Evolutionary conservation across 1,139 yeast species (phyloP).

Genomic region (Protomyces inundatus): DNA sequence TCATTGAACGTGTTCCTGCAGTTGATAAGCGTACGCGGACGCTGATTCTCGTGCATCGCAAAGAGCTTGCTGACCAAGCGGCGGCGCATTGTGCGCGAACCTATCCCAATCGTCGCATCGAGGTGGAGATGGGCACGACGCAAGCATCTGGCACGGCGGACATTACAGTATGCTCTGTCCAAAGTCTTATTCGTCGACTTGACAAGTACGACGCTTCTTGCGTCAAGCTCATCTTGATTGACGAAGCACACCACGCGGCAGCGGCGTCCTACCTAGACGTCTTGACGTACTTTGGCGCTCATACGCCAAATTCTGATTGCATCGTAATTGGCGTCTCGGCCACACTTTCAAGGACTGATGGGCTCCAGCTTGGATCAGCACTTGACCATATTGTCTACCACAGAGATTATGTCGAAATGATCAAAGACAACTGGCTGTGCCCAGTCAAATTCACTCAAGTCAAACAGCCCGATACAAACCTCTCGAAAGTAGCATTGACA

Average conservation of each 20-base stretch:
- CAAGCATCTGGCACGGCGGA: conserved; percentile 48
- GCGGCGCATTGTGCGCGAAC: conserved; percentile 46
- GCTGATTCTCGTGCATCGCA: conserved; percentile 72
- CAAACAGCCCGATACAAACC: conserved; percentile 41
- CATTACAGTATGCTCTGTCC: conserved; percentile 73
- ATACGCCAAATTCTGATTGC: conserved; percentile 43
- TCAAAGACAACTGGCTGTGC: conserved; percentile 36
- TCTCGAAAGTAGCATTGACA: conserved; percentile 37
- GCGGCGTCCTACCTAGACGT: conserved; percentile 62
- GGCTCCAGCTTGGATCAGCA: conserved; percentile 51
- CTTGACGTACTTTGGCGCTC: conserved; percentile 53
- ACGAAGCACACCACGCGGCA: conserved; percentile 92
- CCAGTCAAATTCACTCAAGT: conserved; percentile 65
- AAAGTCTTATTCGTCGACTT: conserved; percentile 54
- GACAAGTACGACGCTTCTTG: conserved; percentile 51
- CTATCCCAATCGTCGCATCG: conserved; percentile 53
- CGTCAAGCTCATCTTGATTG: conserved; percentile 70
- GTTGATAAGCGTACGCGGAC: conserved; percentile 46
- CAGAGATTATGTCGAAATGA: conserved; percentile 40
- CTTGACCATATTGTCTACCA: conserved; percentile 76
- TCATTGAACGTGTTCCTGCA: conserved; percentile 49
- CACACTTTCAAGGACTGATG: conserved; percentile 66
- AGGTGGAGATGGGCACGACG: conserved; percentile 65
- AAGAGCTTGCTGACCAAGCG: conserved; percentile 74
- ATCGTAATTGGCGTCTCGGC: conserved; percentile 84